phyloP scores from a whole-genome alignment of 1,284 basidiomycete species.

The Erythrobasidium hasegawianum region DNA sequence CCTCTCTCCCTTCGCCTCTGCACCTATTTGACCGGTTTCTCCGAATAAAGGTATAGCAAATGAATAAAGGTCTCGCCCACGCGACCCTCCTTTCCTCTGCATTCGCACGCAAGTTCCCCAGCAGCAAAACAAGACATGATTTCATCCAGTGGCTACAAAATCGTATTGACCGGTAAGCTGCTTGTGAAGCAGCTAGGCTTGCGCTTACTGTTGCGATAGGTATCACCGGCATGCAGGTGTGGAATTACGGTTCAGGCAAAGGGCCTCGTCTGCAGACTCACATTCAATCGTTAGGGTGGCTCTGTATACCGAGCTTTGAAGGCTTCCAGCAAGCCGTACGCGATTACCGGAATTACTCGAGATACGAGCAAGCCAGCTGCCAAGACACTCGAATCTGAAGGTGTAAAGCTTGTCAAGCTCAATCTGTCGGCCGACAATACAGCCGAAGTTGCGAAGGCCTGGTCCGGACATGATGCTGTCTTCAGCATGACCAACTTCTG shows the following conservation, averaged over 20 bases:
- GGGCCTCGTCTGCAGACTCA: not conserved
- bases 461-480: slow-evolving; percentile 39
- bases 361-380: slow-evolving; percentile 41
- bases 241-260: not conserved
- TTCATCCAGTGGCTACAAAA: too few relatives aligned
- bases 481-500: slow-evolving; percentile 44
- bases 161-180: too few relatives aligned
- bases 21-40: too few relatives aligned
- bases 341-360: slow-evolving; percentile 40
- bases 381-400: slow-evolving; percentile 38
- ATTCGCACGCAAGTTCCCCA: too few relatives aligned
- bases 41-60: too few relatives aligned
- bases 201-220: too few relatives aligned
- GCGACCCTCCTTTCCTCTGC: too few relatives aligned
- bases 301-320: slow-evolving; percentile 1
- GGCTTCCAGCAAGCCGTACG: slow-evolving; percentile 21
- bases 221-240: not conserved
- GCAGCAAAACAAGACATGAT: too few relatives aligned
- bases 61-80: too few relatives aligned
- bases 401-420: slow-evolving; percentile 39
- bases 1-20: too few relatives aligned
- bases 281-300: not conserved
- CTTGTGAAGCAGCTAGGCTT: too few relatives aligned
- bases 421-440: slow-evolving; percentile 34
- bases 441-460: slow-evolving; percentile 30